Evolutionary conservation across 352 stramenopile species (phyloP).

Genomic region (Elongisporangium prolatum): DNA sequence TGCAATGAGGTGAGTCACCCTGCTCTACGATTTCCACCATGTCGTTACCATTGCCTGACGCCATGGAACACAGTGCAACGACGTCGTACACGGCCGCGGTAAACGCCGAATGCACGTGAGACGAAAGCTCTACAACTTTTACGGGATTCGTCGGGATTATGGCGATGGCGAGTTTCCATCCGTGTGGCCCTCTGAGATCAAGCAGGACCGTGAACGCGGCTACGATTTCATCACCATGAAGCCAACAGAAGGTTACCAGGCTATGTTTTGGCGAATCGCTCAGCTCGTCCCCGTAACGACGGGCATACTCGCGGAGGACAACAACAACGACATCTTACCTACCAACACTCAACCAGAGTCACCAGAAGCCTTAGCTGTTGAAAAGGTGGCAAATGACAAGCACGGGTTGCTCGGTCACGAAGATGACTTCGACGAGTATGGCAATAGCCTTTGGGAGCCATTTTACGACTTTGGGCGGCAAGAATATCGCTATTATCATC

Average conservation of each 20-base stretch:
- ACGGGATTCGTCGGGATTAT: constrained; percentile 89
- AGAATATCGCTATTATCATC: constrained; percentile 64
- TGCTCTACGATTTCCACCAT: background rate
- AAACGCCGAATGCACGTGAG: constrained; percentile 72
- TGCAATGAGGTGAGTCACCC: constrained; percentile 47
- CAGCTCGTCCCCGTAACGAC: constrained; percentile 46
- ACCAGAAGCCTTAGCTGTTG: background rate
- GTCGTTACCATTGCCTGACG: no score
- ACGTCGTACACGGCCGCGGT: constrained; percentile 80
- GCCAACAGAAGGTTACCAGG: constrained; percentile 56
- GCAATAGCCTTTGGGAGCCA: constrained; percentile 54
- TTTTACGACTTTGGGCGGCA: constrained; percentile 62
- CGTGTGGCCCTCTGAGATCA: constrained; percentile 84
- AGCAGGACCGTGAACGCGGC: constrained; percentile 62
- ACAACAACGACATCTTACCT: background rate
- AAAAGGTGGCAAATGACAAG: background rate
- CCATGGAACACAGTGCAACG: constrained; percentile 72
- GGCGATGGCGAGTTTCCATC: constrained; percentile 88
- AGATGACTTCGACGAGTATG: constrained; percentile 41
- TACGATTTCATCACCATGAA: constrained; percentile 63
- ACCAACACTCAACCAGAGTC: background rate
- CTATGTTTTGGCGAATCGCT: constrained; percentile 61
- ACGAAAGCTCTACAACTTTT: constrained; percentile 89
- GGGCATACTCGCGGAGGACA: constrained; percentile 5
- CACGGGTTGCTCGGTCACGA: constrained; percentile 24